These are phyloP conservation scores for Excoecaria agallocha DNA, from an alignment of 345 rosid species.

Conservation along the genomic window DNA sequence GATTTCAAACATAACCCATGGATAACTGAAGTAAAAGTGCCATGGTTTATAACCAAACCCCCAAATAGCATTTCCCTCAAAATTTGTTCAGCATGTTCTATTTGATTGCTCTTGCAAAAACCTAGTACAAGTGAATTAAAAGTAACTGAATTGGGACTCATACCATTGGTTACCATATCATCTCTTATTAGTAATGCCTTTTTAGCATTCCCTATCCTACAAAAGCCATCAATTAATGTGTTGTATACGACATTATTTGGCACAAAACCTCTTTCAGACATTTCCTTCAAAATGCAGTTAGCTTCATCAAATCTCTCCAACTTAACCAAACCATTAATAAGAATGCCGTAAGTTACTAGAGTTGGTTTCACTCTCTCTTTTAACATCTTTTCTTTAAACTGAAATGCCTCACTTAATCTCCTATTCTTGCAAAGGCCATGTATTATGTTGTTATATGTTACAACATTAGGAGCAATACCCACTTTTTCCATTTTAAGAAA, in stretches of 20 bases:
- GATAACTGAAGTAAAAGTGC: conserved; percentile 56
- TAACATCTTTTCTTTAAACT: conserved; percentile 58
- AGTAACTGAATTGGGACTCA: conserved; percentile 59
- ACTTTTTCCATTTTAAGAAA: conserved; percentile 53
- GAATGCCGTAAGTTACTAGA: conserved; percentile 59
- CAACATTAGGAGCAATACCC: conserved; percentile 58
- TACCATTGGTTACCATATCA: conserved; percentile 58
- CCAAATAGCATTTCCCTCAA: conserved; percentile 59
- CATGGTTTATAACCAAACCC: conserved; percentile 48
- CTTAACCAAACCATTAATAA: conserved; percentile 64
- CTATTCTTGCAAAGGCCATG: conserved; percentile 68
- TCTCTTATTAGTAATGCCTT: conserved; percentile 58
- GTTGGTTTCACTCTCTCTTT: conserved; percentile 47
- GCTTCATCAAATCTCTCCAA: conserved; percentile 62
- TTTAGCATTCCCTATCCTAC: conserved; percentile 49
- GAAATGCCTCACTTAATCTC: conserved; percentile 54
- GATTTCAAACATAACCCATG: conserved; percentile 42
- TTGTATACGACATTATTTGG: conserved; percentile 67
- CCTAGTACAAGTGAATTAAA: conserved; percentile 68
- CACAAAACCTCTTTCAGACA: conserved; percentile 47
- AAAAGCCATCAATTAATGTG: conserved; percentile 62
- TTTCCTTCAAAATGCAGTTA: conserved; percentile 51
- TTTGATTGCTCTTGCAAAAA: conserved; percentile 47
- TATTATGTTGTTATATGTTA: conserved; percentile 65
- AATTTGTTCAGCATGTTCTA: conserved; percentile 46